Evolutionary conservation across 805 yeast genomes (phyloP).

Genomic region (Tetrapisispora iriomotensis): DNA sequence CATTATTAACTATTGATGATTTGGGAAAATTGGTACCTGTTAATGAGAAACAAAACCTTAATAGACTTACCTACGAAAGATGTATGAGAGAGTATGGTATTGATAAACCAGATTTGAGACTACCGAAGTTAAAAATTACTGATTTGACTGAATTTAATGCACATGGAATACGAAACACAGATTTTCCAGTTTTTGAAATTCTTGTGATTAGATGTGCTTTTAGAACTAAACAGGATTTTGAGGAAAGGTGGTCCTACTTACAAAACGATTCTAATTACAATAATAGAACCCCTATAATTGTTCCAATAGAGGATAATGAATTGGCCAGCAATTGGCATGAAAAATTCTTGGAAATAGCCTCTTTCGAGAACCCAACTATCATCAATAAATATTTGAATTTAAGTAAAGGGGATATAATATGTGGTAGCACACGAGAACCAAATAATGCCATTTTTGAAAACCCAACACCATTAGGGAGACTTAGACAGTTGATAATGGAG

Average conservation of each 20-base stretch:
- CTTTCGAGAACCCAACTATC: slow-evolving; percentile 25
- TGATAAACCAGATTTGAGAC: slow-evolving; percentile 87
- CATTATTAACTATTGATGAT: slow-evolving; percentile 24
- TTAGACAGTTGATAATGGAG: slow-evolving; percentile 64
- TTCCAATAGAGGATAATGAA: slow-evolving; percentile 38
- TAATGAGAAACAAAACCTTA: slow-evolving; percentile 22
- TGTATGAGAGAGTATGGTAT: slow-evolving; percentile 74
- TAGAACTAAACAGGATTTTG: slow-evolving; percentile 21
- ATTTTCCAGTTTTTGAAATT: slow-evolving; percentile 66
- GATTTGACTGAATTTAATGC: slow-evolving; percentile 37
- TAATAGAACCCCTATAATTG: slow-evolving; percentile 47
- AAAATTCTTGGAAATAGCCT: slow-evolving; percentile 24
- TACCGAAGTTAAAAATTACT: slow-evolving; percentile 40
- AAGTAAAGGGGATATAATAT: slow-evolving; percentile 62
- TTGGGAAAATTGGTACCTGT: slow-evolving; percentile 15
- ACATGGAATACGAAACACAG: slow-evolving; percentile 28
- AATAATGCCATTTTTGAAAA: slow-evolving; percentile 66
- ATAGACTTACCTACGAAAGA: slow-evolving; percentile 50
- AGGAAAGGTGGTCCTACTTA: slow-evolving; percentile 31
- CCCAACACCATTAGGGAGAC: slow-evolving; percentile 88
- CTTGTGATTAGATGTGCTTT: slow-evolving; percentile 50
- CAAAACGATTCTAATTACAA: slow-evolving; percentile 38
- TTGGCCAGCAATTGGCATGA: slow-evolving; percentile 38
- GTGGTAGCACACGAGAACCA: slow-evolving; percentile 57
- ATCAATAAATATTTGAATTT: slow-evolving; percentile 34